Percentiles rank a stretch among this genome's conserved stretches.
Evolutionary conservation across 129 eudicot species (phyloP).

Genomic region (Deinandra increscens): DNA sequence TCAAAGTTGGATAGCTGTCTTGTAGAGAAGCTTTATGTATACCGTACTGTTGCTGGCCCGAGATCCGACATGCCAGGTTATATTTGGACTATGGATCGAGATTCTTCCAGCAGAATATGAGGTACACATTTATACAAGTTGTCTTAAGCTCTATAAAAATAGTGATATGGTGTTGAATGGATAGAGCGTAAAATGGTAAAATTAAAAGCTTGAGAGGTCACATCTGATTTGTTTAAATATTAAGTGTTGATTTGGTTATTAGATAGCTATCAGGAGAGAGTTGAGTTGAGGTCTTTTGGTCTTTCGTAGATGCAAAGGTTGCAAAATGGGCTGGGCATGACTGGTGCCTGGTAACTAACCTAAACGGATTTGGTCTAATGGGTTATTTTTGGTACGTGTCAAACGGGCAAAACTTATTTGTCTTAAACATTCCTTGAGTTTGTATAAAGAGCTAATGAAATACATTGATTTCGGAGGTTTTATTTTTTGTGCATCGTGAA

Average conservation of each 20-base stretch:
- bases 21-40: conserved; percentile 71
- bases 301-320: not conserved
- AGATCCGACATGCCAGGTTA: conserved; percentile 65
- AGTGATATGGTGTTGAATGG: not conserved
- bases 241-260: not conserved
- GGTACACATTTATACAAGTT: not conserved
- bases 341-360: too few species aligned
- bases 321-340: not conserved
- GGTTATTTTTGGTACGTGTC: not conserved
- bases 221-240: not conserved
- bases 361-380: too few species aligned
- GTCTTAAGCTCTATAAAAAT: not conserved
- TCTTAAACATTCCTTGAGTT: too few species aligned
- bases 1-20: conserved; percentile 49
- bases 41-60: conserved; percentile 69
- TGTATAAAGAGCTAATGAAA: too few species aligned
- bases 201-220: not conserved
- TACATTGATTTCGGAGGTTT: too few species aligned
- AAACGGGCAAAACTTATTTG: not conserved
- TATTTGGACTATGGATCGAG: conserved; percentile 51
- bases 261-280: conserved; percentile 6
- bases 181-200: not conserved
- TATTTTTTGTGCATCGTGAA: too few species aligned
- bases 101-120: not conserved
- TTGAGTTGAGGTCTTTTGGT: not conserved